These are phyloP conservation scores for Acorus calamus DNA, from an alignment of 106 monocot species.

Conservation along the genomic window DNA sequence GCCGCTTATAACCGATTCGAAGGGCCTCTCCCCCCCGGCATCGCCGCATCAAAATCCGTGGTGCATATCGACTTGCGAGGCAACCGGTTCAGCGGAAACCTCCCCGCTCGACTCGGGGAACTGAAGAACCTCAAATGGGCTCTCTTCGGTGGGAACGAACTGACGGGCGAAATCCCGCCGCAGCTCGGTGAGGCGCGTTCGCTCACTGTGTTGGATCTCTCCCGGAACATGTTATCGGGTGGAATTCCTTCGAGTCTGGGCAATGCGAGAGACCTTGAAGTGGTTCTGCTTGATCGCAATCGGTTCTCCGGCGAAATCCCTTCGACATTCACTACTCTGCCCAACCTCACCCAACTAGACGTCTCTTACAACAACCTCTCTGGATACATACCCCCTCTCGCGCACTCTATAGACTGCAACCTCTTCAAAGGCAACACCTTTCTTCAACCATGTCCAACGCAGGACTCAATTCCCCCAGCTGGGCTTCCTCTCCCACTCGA, in stretches of 20 bases:
- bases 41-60: conserved; percentile 18
- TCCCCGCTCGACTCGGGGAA: conserved; percentile 22
- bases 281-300: conserved; percentile 41
- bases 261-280: conserved; percentile 24
- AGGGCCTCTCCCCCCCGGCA: conserved; percentile 23
- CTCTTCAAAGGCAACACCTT: conserved; percentile 45
- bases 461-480: conserved; percentile 4
- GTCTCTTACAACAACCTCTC: conserved; percentile 70
- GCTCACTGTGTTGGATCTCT: conserved; percentile 38
- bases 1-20: conserved; percentile 34
- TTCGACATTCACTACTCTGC: conserved; percentile 20
- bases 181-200: conserved; percentile 31
- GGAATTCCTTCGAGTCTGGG: conserved; percentile 35
- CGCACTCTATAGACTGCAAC: conserved; percentile 18
- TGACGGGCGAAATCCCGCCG: conserved; percentile 32
- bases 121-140: conserved; percentile 15
- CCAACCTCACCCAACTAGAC: conserved; percentile 26
- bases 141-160: conserved; percentile 24
- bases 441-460: conserved; percentile 23
- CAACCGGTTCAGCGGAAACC: conserved; percentile 23
- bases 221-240: conserved; percentile 35
- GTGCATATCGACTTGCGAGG: conserved; percentile 25
- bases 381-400: conserved; percentile 36
- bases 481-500: conserved; percentile 1
- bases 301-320: conserved; percentile 43